Conservation (phyloP, 345 rosid species). For the Clarkia xantiana region DNA sequence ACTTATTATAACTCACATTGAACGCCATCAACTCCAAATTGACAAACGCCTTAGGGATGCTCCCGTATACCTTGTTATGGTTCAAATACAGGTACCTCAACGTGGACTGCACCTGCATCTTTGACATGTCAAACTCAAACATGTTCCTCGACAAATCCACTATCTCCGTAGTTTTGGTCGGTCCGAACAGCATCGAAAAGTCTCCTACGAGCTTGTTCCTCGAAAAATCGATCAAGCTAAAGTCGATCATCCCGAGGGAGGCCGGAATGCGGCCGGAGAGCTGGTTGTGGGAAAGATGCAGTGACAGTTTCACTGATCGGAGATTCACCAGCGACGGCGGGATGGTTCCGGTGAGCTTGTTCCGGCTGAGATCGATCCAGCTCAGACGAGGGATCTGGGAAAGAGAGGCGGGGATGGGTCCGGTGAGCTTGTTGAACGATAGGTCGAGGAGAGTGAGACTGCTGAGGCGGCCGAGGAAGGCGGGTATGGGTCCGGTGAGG, state of each 20-base stretch:
- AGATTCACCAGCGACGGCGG: neutral
- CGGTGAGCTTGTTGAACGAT: constrained; percentile 8
- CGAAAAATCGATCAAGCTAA: constrained; percentile 6
- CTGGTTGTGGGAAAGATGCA: constrained; percentile 12
- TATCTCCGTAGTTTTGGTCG: constrained; percentile 1
- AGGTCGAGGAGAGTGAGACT: constrained; percentile 8
- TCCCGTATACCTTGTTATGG: constrained; percentile 12
- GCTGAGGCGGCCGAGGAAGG: constrained; percentile 6
- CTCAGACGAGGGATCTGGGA: constrained; percentile 3
- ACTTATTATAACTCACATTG: constrained; percentile 13
- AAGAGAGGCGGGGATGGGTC: constrained; percentile 8
- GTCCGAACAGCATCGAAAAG: constrained; percentile 7
- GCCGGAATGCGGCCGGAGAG: constrained; percentile 10
- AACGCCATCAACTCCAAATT: constrained; percentile 7
- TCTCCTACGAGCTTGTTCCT: constrained; percentile 7
- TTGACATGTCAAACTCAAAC: constrained; percentile 11
- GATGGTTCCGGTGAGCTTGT: constrained; percentile 11
- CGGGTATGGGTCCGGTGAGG: constrained; percentile 10
- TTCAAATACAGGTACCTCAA: constrained; percentile 6
- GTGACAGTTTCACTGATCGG: neutral
- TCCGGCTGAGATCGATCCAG: constrained; percentile 4
- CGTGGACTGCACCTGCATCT: constrained; percentile 3
- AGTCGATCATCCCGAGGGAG: constrained; percentile 2
- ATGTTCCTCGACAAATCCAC: constrained; percentile 12
- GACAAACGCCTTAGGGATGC: constrained; percentile 1